Evolutionary conservation across 768 basidiomycete genomes (phyloP), one percentile per base, ranked within the genome.

Genomic region (Xerocomellus chrysenteron): DNA sequence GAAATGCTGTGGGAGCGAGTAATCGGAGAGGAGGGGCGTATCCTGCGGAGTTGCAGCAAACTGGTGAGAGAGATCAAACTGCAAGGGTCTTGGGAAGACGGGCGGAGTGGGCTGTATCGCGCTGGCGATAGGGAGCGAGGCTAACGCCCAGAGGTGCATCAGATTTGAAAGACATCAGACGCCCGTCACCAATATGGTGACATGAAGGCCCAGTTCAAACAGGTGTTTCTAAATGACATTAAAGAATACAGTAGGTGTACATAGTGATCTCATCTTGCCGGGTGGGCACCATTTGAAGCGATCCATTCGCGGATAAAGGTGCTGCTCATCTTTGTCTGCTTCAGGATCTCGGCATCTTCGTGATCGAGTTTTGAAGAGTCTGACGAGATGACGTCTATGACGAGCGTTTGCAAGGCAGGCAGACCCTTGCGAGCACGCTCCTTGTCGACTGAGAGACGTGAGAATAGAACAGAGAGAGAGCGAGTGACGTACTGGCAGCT

Each of bases 231-330:
- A 5, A 28, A 28, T 28, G 26, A 28, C 3, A 28, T 28, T 28
- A 2, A 54, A 39, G 10, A 51, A 60, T 56, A 65, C n/a, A 46
- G 16, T 32, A 26, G 12, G 26, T 46, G 32, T 61, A 56, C 40
- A 26, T 26, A 28, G 2, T 28, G 24, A 47, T 36, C 21, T 65
- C 57, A 68, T 50, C 49, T 42, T 14, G 48, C 8, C 11, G 51
- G 33, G 47, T 46, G 47, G 26, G 40, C 13, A 12, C n/a, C 46
- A 14, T 51, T 66, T n/a, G 66, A 63, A 52, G 54, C 84, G 58
- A 99, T 88, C 94, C 94, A 96, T 61, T 88, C 79, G 42, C 97
- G 79, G 61, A 99, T 96, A 57, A 81, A 90, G 8, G 94, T 96
- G 67, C 94, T 97, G 69, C 97, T 94, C 82, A 98, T 86, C 78